Base-by-base conservation (phyloP, 371 early-diverging fungal genomes). In the Mucor ambiguus region DNA sequence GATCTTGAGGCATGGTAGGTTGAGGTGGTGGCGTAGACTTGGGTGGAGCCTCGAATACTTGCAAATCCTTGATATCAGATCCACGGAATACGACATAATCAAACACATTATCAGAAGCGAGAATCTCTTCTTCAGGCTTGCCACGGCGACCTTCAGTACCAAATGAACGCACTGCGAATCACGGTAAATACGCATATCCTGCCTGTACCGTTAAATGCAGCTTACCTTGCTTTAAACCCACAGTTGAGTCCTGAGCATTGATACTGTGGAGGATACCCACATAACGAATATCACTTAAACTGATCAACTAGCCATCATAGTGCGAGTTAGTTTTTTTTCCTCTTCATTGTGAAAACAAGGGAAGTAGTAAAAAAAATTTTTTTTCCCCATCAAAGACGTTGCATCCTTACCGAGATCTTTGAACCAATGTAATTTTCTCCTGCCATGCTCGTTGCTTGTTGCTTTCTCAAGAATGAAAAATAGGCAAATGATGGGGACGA, bases 71-170 rank as follows among this genome's bases (percentile, higher is more conserved):
- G 67, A 98, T 93, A 67, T 98, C 98, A 20, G 92, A 89, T 33
- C 95, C 97, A 61, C 94, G 89, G 73, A 97, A 97, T 37, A 94
- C 92, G 67, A 96, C 94, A 75, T 87, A 93, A 68, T 93, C 93
- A 80, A 92, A 98, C 38, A 95, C 84, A 71, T 93, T 89, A 52
- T 92, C 91, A 18, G 90, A 87, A 5, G 92, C 85, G 11, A 91
- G 90, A 57, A 98, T 91, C 74, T 95, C 96, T 68, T 95, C 91
- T 30, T 83, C 76, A 22, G 92, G 91, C 64, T 92, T 90, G 30
- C 88, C 89, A 44, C 85, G 83, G 46, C 94, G 93, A 70, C 93
- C 93, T 68, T 93, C 94, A 7, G 94, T 93, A 70, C 94, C 94
- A 75, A 88, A 90, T 18, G 93, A 93, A 68, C 92, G 89, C 61